Percentiles rank a stretch among this genome's conserved stretches.
These are phyloP conservation scores for Xanthoparmelia taractica DNA, from an alignment of 495 filamentous ascomycete species.

Conservation along the genomic window DNA sequence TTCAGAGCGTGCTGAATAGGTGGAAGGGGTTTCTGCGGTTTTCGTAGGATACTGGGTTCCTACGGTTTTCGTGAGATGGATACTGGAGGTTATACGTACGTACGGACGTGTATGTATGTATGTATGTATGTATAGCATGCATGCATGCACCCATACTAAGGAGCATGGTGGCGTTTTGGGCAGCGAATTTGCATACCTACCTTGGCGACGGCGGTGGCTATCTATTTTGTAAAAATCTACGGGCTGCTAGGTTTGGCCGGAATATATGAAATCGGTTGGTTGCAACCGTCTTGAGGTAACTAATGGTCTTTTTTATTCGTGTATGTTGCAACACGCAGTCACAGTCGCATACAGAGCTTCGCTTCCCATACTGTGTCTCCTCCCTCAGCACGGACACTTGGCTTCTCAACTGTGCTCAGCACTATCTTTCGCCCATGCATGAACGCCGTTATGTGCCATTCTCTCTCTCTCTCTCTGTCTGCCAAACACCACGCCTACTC, in stretches of 20 bases:
- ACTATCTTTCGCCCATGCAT: not conserved
- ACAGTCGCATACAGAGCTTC: not conserved
- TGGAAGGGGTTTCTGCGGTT: constrained; percentile 51
- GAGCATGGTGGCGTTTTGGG: not conserved
- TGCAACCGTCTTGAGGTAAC: no score
- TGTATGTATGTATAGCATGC: not conserved
- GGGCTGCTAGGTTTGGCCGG: not conserved
- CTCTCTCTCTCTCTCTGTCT: no score
- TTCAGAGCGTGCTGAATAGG: constrained; percentile 47
- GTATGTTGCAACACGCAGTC: not conserved
- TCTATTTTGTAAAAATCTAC: not conserved
- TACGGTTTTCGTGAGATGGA: not conserved
- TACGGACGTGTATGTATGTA: no score
- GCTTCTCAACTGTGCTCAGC: not conserved
- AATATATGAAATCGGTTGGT: no score
- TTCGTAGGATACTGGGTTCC: no score
- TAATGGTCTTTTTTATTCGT: no score
- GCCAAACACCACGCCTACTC: no score
- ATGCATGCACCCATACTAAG: no score
- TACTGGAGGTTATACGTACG: no score
- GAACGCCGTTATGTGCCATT: no score
- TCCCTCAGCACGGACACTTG: not conserved
- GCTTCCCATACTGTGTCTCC: no score
- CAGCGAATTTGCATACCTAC: not conserved
- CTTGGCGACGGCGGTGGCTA: not conserved